These are phyloP conservation scores for Pleurotus djamor DNA, from an alignment of 768 basidiomycete genomes.

Conservation along the genomic window DNA sequence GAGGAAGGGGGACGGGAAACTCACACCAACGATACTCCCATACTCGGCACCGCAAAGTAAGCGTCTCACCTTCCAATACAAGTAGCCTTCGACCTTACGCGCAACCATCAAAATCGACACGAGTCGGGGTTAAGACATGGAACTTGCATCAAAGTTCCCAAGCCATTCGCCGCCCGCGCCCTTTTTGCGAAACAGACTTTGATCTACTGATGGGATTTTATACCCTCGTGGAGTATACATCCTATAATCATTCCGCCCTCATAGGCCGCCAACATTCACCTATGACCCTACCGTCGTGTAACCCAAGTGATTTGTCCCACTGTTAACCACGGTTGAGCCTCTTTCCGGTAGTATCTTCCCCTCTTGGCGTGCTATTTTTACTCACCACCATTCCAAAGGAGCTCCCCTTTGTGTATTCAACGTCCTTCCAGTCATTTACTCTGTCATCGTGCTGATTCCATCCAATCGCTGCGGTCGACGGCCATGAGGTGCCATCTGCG, in stretches of 20 bases:
- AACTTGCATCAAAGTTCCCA: background rate
- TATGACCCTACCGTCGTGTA: background rate
- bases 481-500: background rate
- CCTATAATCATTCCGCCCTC: conserved; percentile 1
- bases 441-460: background rate
- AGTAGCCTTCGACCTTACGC: background rate
- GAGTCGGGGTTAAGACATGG: background rate
- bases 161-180: background rate
- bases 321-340: background rate
- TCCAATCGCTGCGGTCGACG: background rate
- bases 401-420: background rate
- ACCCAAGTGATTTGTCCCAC: conserved; percentile 1
- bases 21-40: background rate
- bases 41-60: background rate
- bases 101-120: background rate
- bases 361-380: background rate
- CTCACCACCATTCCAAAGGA: background rate
- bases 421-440: background rate
- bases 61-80: background rate
- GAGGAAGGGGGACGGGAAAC: background rate
- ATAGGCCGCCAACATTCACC: background rate
- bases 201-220: background rate
- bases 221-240: background rate
- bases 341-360: background rate
- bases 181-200: conserved; percentile 6